A percentile compares a stretch with the other conserved stretches of the same genome.
Evolutionary conservation across 495 filamentous ascomycete species (phyloP).

Genomic region (Podospora pseudoanserina): DNA sequence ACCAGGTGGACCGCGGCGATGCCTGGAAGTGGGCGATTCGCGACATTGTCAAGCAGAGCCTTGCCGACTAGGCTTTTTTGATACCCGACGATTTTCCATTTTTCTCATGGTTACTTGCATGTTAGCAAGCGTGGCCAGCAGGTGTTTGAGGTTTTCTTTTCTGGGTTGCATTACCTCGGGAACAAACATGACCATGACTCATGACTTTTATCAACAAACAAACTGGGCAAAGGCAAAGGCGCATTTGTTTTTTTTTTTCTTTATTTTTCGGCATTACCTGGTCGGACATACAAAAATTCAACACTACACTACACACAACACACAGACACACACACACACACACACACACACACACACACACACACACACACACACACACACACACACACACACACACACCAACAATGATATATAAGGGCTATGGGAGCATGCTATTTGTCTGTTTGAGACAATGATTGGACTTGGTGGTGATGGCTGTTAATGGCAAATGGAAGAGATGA

Average conservation of each 20-base stretch:
- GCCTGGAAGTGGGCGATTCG: slow-evolving; percentile 49
- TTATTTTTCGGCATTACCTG: not conserved
- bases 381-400: too few relatives aligned
- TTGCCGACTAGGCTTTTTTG: slow-evolving; percentile 15
- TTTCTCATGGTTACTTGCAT: not conserved
- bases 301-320: not conserved
- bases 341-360: too few relatives aligned
- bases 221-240: not conserved
- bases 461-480: not conserved
- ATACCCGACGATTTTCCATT: not conserved
- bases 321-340: too few relatives aligned
- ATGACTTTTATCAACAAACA: not conserved
- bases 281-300: slow-evolving; percentile 5
- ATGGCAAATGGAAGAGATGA: not conserved
- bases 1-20: slow-evolving; percentile 37
- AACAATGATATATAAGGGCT: not conserved
- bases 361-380: too few relatives aligned
- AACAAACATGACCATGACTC: not conserved
- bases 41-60: slow-evolving; percentile 40
- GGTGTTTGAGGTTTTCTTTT: not conserved
- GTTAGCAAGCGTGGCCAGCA: not conserved
- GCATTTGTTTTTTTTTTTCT: not conserved
- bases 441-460: not conserved
- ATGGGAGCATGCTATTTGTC: not conserved
- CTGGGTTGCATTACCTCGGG: not conserved